These are phyloP conservation scores for Mycena crocata DNA, from an alignment of 768 basidiomycete genomes.

Conservation along the genomic window DNA sequence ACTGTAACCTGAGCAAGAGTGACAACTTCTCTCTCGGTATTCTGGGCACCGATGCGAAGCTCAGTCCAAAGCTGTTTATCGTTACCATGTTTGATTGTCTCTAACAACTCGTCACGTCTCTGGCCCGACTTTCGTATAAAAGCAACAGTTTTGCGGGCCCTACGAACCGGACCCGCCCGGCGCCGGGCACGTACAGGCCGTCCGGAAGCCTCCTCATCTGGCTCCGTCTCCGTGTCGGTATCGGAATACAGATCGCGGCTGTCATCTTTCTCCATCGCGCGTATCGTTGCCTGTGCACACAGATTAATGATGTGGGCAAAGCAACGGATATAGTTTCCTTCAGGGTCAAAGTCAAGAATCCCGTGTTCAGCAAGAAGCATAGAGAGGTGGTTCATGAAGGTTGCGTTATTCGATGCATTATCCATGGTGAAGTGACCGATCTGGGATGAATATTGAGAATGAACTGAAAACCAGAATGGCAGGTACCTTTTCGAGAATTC, in stretches of 20 bases:
- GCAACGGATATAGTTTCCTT: not conserved
- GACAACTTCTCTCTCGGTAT: not conserved
- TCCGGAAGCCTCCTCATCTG: not conserved
- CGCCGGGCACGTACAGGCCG: not conserved
- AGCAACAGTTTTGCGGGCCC: not conserved
- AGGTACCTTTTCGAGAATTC: not conserved
- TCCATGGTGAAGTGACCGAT: too few species aligned
- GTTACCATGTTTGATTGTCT: not conserved
- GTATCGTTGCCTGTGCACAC: not conserved
- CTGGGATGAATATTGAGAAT: not conserved
- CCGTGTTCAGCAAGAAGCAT: not conserved
- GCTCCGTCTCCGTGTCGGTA: not conserved
- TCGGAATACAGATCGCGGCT: not conserved
- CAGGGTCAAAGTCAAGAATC: not conserved
- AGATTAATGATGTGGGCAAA: too few species aligned
- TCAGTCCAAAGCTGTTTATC: not conserved
- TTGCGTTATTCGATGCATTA: too few species aligned
- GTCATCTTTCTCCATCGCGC: not conserved
- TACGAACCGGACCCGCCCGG: not conserved
- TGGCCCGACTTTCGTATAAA: not conserved
- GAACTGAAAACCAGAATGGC: not conserved
- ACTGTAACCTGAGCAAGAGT: not conserved
- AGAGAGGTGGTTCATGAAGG: not conserved
- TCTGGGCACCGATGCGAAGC: not conserved
- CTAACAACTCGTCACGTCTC: not conserved